phyloP scores from a whole-genome alignment of 2,329 filamentous ascomycete species.

The Ilyonectria robusta region DNA sequence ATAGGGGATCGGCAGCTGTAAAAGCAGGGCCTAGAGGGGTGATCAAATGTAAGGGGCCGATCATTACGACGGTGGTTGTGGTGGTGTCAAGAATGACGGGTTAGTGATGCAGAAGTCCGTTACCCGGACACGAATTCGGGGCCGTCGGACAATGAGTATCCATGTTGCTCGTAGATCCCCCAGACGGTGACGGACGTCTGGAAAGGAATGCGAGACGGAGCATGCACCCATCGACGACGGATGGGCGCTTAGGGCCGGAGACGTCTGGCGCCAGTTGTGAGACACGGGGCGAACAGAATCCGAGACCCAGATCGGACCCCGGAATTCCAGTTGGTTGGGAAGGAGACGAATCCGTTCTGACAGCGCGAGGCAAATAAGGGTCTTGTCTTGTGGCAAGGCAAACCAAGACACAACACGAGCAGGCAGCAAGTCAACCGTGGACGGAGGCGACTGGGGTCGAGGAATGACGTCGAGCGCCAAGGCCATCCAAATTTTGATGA shows the following conservation, averaged over 20 bases:
- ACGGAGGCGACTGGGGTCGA: slow-evolving; percentile 21
- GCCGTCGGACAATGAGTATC: not conserved
- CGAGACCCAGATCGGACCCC: slow-evolving; percentile 19
- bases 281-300: slow-evolving; percentile 32
- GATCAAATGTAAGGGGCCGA: slow-evolving; percentile 36
- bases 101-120: not conserved
- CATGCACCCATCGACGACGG: slow-evolving; percentile 2
- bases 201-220: slow-evolving; percentile 19
- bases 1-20: slow-evolving; percentile 40
- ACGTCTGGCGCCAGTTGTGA: slow-evolving; percentile 11
- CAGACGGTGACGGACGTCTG: not conserved
- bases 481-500: slow-evolving; percentile 25
- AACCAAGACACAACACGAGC: slow-evolving; percentile 19
- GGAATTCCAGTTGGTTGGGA: slow-evolving; percentile 15
- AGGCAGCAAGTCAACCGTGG: slow-evolving; percentile 12
- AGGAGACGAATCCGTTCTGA: slow-evolving; percentile 4
- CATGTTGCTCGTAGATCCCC: slow-evolving; percentile 9
- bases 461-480: slow-evolving; percentile 38
- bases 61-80: slow-evolving; percentile 27
- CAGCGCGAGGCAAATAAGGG: slow-evolving; percentile 22
- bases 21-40: slow-evolving; percentile 24
- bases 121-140: slow-evolving; percentile 5
- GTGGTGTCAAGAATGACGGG: slow-evolving; percentile 11
- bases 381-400: slow-evolving; percentile 23
- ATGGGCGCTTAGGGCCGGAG: slow-evolving; percentile 9